These are phyloP conservation scores for Fraxinus ornus DNA, from an alignment of 305 asterid genomes.

Conservation along the genomic window DNA sequence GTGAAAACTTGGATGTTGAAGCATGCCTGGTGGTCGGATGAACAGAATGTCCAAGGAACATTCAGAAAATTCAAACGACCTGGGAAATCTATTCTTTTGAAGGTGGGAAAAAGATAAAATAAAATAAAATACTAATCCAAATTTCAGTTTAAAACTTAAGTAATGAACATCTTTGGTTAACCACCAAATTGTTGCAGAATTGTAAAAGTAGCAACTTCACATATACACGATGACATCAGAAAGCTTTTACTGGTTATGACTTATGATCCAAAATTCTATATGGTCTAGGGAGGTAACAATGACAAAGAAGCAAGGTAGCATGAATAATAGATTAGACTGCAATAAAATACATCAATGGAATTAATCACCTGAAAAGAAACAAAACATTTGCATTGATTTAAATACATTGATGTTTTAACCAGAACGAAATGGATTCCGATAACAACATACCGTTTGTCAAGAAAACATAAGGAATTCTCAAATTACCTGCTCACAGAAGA, in stretches of 20 bases:
- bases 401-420: neutral
- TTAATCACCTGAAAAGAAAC: neutral
- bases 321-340: neutral
- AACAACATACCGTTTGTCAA: constrained; percentile 82
- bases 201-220: neutral
- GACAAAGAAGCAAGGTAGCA: neutral
- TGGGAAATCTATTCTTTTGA: neutral
- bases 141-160: neutral
- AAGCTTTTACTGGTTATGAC: neutral
- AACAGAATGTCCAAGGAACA: neutral
- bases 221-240: neutral
- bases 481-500: constrained; percentile 48
- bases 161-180: neutral
- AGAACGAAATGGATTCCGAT: neutral
- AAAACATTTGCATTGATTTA: neutral
- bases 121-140: neutral
- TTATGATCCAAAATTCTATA: neutral
- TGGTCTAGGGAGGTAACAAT: neutral
- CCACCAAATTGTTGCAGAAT: neutral
- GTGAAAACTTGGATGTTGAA: neutral
- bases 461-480: constrained; percentile 78
- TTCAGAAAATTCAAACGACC: neutral
- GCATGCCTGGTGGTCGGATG: neutral
- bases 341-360: neutral
- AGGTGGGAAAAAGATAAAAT: neutral